phyloP scores from a whole-genome alignment of 2,329 filamentous ascomycete genomes.

The Penicillium sp. region DNA sequence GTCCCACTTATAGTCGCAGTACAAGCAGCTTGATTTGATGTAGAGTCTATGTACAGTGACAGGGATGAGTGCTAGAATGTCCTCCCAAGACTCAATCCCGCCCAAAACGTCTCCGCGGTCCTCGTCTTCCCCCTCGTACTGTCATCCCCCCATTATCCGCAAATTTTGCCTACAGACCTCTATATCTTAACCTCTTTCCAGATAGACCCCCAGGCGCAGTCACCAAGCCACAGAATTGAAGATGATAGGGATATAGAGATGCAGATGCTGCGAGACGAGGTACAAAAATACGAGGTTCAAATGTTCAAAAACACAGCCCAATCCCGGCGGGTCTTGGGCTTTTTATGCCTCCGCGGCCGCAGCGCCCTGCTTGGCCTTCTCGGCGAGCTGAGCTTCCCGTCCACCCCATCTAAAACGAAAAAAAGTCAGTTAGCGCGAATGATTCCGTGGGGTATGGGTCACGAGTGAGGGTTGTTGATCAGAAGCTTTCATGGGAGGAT shows the following conservation, averaged over 20 bases:
- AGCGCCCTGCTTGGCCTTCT: slow-evolving; percentile 35
- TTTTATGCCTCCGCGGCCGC: slow-evolving; percentile 32
- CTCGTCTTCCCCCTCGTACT: slow-evolving; percentile 6
- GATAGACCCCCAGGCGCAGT: not conserved
- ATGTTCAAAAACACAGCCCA: slow-evolving; percentile 15
- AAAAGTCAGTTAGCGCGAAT: slow-evolving; percentile 13
- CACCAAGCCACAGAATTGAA: not conserved
- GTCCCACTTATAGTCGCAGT: not conserved
- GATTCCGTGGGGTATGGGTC: not conserved
- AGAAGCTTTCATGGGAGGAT: not conserved
- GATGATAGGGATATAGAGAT: slow-evolving; percentile 14
- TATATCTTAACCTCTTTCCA: slow-evolving; percentile 7
- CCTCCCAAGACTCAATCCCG: not conserved
- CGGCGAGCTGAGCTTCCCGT: slow-evolving; percentile 43
- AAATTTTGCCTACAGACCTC: slow-evolving; percentile 16
- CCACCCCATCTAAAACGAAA: slow-evolving; percentile 42
- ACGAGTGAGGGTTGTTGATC: not conserved
- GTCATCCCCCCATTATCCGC: slow-evolving; percentile 8
- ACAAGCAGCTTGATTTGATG: slow-evolving; percentile 18
- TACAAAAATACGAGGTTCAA: slow-evolving; percentile 12
- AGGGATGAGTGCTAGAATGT: slow-evolving; percentile 2
- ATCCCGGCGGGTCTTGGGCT: not conserved
- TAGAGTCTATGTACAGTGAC: slow-evolving; percentile 27
- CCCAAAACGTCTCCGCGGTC: not conserved
- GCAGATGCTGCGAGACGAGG: slow-evolving; percentile 15